These are phyloP conservation scores for Castanea crenata DNA, from an alignment of 306 rosid genomes.

Conservation along the genomic window DNA sequence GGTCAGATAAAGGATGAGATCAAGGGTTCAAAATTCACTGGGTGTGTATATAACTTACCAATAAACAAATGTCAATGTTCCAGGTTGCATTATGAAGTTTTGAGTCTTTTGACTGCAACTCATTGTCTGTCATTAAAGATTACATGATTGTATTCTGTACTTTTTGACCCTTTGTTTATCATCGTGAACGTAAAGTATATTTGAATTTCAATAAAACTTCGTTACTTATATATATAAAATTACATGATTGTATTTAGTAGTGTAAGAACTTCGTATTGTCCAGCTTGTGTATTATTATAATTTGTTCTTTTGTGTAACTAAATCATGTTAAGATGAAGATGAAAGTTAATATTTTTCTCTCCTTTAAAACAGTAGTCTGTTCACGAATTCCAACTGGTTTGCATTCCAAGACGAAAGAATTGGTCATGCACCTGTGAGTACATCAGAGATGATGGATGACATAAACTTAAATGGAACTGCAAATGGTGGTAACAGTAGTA, in stretches of 20 bases:
- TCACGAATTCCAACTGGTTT: conserved; percentile 98
- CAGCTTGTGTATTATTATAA: background rate
- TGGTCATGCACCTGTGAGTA: conserved; percentile 53
- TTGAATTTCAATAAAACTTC: too few relatives aligned
- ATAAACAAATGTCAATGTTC: too few relatives aligned
- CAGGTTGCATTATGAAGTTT: too few relatives aligned
- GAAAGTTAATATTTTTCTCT: background rate
- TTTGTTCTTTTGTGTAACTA: background rate
- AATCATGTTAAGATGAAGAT: conserved; percentile 8
- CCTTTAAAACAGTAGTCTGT: conserved; percentile 65
- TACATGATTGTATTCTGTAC: background rate
- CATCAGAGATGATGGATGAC: conserved; percentile 88
- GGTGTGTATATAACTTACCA: too few relatives aligned
- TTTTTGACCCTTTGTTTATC: too few relatives aligned
- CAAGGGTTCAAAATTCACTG: too few relatives aligned
- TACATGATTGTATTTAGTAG: background rate
- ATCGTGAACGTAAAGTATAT: too few relatives aligned
- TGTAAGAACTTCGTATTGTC: background rate
- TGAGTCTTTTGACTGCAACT: too few relatives aligned
- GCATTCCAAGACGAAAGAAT: conserved; percentile 90
- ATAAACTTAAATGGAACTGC: conserved; percentile 72
- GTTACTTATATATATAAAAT: too few relatives aligned
- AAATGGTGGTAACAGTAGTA: conserved; percentile 73
- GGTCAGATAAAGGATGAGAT: too few relatives aligned
- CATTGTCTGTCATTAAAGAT: too few relatives aligned